A percentile compares a stretch with the other conserved stretches of the same genome.
phyloP scores from a whole-genome alignment of 805 yeast genomes.

The Lipomyces spencermartinsiae region DNA sequence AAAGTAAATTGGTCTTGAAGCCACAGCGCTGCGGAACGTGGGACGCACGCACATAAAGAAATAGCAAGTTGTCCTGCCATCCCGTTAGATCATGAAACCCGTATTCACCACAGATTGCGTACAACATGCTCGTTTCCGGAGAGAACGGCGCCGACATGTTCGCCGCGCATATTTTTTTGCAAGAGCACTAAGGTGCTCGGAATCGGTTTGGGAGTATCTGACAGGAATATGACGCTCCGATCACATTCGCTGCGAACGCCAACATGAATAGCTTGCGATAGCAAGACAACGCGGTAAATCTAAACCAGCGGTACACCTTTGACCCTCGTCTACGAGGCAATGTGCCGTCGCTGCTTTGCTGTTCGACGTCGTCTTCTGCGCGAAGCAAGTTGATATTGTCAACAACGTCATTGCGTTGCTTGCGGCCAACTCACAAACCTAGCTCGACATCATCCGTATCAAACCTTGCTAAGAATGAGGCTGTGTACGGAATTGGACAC shows the following conservation, averaged over 20 bases:
- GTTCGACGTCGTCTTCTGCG: not conserved
- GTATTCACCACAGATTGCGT: not conserved
- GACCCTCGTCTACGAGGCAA: not conserved
- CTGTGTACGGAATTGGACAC: not conserved
- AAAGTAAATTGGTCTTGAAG: not conserved
- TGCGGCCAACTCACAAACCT: not conserved
- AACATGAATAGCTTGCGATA: not conserved
- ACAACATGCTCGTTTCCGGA: not conserved
- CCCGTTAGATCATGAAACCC: not conserved
- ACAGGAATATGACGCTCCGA: not conserved
- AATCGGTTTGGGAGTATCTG: not conserved
- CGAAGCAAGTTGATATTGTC: too few relatives aligned
- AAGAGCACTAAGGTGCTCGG: not conserved
- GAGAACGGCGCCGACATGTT: not conserved
- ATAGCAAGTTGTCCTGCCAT: not conserved
- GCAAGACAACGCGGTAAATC: not conserved
- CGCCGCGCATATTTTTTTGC: not conserved
- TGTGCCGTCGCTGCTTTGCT: not conserved
- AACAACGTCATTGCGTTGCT: not conserved
- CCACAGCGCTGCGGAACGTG: not conserved
- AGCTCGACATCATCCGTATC: not conserved
- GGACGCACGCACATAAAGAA: slow-evolving; percentile 1
- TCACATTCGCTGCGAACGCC: not conserved
- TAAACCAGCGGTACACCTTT: not conserved
- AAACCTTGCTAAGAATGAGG: not conserved